Conservation (phyloP, 768 basidiomycete species). For the Mycena alexandri region DNA sequence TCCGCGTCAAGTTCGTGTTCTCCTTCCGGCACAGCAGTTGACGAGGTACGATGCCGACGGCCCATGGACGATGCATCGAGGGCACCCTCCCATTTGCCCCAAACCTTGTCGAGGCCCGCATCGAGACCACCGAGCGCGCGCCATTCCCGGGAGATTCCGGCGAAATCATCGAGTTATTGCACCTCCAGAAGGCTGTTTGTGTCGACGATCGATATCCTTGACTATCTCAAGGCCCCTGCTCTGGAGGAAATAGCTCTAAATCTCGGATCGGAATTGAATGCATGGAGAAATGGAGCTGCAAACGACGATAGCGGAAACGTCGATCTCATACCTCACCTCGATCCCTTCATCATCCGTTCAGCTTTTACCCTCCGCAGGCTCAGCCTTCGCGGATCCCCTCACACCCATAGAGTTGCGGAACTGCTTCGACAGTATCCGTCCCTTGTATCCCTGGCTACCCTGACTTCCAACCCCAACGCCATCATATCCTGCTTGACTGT, state of each 20-base stretch:
- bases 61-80: no score
- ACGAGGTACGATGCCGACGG: no score
- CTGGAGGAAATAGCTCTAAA: constrained; percentile 6
- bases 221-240: constrained; percentile 8
- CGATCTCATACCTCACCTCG: constrained; percentile 1
- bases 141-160: neutral
- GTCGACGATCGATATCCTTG: neutral
- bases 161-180: constrained; percentile 12
- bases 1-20: no score
- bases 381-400: neutral
- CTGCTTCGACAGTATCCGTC: constrained; percentile 3
- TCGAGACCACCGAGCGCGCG: no score
- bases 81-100: no score
- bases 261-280: neutral
- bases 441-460: constrained; percentile 2
- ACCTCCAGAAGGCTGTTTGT: constrained; percentile 11
- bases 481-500: constrained; percentile 1
- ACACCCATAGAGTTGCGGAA: neutral
- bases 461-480: neutral
- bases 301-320: constrained; percentile 2
- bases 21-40: no score
- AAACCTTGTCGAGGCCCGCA: no score
- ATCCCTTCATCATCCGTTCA: constrained; percentile 11
- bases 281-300: neutral
- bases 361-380: constrained; percentile 4